These are phyloP conservation scores for Penicillium cataractarum DNA, from an alignment of 495 filamentous ascomycete genomes.

Conservation along the genomic window DNA sequence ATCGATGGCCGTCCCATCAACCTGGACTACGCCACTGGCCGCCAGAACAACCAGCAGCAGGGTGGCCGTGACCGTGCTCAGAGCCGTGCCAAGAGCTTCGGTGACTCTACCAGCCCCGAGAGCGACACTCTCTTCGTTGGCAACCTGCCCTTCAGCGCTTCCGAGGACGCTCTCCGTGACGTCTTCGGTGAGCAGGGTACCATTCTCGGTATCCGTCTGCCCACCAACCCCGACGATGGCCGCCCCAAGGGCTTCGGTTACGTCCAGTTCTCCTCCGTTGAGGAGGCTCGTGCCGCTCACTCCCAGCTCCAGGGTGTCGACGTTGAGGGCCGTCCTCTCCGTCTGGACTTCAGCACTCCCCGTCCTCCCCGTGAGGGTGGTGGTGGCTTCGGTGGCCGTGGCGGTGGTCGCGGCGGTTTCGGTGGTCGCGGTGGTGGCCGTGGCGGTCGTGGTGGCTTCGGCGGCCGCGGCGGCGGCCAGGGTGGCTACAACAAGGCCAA, in stretches of 20 bases:
- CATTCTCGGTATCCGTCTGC: slow-evolving; percentile 81
- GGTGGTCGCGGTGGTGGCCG: slow-evolving; percentile 57
- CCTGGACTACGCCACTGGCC: slow-evolving; percentile 83
- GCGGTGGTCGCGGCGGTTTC: slow-evolving; percentile 44
- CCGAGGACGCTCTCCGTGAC: slow-evolving; percentile 73
- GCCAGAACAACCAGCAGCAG: slow-evolving; percentile 54
- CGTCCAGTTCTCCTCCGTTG: slow-evolving; percentile 79
- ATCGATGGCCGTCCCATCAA: slow-evolving; percentile 86
- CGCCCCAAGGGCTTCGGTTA: slow-evolving; percentile 95
- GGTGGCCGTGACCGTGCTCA: slow-evolving; percentile 57
- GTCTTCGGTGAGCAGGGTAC: slow-evolving; percentile 72
- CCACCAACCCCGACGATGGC: slow-evolving; percentile 85
- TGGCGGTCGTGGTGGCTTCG: slow-evolving; percentile 57
- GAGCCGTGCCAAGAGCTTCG: slow-evolving; percentile 73
- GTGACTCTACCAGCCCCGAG: slow-evolving; percentile 75
- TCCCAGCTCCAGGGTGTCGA: slow-evolving; percentile 74
- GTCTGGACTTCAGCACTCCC: slow-evolving; percentile 87
- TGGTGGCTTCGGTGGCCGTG: slow-evolving; percentile 42
- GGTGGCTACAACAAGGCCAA: slow-evolving; percentile 60
- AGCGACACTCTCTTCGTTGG: slow-evolving; percentile 92
- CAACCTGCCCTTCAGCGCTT: slow-evolving; percentile 85
- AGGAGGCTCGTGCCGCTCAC: slow-evolving; percentile 81
- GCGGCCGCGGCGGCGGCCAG: slow-evolving; percentile 51
- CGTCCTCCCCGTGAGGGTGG: slow-evolving; percentile 58
- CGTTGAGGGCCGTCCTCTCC: slow-evolving; percentile 77